Percentiles rank a stretch among this genome's conserved stretches.
Evolutionary conservation across 495 filamentous ascomycete genomes (phyloP).

Genomic region (Trypethelium eluteriae): DNA sequence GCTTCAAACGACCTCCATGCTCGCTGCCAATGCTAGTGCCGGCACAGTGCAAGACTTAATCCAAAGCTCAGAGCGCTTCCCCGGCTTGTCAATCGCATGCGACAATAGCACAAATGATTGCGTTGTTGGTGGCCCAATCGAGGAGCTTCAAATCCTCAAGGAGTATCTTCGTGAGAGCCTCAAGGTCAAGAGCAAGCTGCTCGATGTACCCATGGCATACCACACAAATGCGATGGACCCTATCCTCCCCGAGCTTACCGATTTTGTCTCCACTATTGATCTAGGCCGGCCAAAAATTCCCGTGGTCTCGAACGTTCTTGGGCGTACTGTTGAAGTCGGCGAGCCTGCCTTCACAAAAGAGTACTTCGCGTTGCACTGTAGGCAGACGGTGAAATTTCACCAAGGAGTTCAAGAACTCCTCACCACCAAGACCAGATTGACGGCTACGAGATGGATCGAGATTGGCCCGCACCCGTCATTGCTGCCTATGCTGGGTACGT

Average conservation of each 20-base stretch:
- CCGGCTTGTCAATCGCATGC: constrained; percentile 10
- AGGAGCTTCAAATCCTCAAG: constrained; percentile 7
- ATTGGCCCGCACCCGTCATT: constrained; percentile 11
- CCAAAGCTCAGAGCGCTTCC: constrained; percentile 11
- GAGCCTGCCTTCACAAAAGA: constrained; percentile 11
- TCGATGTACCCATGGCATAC: constrained; percentile 7
- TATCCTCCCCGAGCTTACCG: constrained; percentile 8
- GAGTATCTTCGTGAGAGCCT: constrained; percentile 9
- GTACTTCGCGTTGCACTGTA: constrained; percentile 9
- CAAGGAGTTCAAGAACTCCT: constrained; percentile 5
- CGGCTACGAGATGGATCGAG: constrained; percentile 7
- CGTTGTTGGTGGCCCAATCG: constrained; percentile 9
- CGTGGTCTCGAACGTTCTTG: constrained; percentile 13
- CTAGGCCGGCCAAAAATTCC: constrained; percentile 2
- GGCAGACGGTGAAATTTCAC: constrained; percentile 10
- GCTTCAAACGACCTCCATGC: constrained; percentile 12
- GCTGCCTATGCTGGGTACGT: constrained; percentile 10
- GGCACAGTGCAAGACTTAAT: constrained; percentile 5
- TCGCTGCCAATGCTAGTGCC: constrained; percentile 9
- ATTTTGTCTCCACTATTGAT: constrained; percentile 4
- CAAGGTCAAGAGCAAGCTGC: constrained; percentile 11
- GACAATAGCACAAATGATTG: constrained; percentile 10
- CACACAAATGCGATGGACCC: constrained; percentile 10
- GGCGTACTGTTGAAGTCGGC: constrained; percentile 9
- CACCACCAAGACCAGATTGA: not conserved